Evolutionary conservation across 2,329 filamentous ascomycete genomes (phyloP).

Genomic region (Aspergillus japonicus): DNA sequence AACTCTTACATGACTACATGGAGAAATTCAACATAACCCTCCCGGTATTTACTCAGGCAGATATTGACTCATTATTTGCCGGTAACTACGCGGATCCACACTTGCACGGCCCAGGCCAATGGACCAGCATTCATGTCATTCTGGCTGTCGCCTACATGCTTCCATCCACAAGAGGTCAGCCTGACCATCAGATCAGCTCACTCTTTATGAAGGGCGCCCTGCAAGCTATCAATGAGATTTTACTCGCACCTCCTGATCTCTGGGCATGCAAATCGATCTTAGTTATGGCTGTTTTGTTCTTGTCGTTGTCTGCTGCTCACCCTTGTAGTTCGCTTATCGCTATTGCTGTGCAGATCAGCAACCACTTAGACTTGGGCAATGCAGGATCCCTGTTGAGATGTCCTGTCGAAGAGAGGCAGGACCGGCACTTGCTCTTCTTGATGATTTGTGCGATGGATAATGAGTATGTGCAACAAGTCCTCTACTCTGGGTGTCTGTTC

Average conservation of each 20-base stretch:
- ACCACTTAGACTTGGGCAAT: slow-evolving; percentile 14
- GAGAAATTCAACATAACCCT: slow-evolving; percentile 14
- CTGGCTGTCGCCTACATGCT: slow-evolving; percentile 16
- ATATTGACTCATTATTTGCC: slow-evolving; percentile 13
- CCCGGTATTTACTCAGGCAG: slow-evolving; percentile 14
- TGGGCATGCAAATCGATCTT: slow-evolving; percentile 17
- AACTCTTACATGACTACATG: slow-evolving; percentile 14
- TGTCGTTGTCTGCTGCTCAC: slow-evolving; percentile 13
- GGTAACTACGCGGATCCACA: slow-evolving; percentile 3
- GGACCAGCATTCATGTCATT: slow-evolving; percentile 18
- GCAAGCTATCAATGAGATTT: slow-evolving; percentile 13
- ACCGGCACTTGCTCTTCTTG: slow-evolving; percentile 17
- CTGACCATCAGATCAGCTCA: slow-evolving; percentile 16
- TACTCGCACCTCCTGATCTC: slow-evolving; percentile 15
- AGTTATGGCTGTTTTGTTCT: slow-evolving; percentile 13
- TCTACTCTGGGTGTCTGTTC: not conserved
- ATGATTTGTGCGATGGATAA: slow-evolving; percentile 19
- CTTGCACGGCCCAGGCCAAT: slow-evolving; percentile 10
- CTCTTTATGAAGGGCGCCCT: slow-evolving; percentile 20
- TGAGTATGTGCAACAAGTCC: slow-evolving; percentile 10
- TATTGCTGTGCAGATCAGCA: slow-evolving; percentile 15
- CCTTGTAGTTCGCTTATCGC: slow-evolving; percentile 16
- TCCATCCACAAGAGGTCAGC: slow-evolving; percentile 3
- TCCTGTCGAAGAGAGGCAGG: slow-evolving; percentile 9
- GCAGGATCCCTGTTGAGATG: not conserved